Percentiles rank a stretch among this genome's conserved stretches.
These are phyloP conservation scores for Ophiosphaerella herpotricha DNA, from an alignment of 2,329 filamentous ascomycete species.

Conservation along the genomic window DNA sequence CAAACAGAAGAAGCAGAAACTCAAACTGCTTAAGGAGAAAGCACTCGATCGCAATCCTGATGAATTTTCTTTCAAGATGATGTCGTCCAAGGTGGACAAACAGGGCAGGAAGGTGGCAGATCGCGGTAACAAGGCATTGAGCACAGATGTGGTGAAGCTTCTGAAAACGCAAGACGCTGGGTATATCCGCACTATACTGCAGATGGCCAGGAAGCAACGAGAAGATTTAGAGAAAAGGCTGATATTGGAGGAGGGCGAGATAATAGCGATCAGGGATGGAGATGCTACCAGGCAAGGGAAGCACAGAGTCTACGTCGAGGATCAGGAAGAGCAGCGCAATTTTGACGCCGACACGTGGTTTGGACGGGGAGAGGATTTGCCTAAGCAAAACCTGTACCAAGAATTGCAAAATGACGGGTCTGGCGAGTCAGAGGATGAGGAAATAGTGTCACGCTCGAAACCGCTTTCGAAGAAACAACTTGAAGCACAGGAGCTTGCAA, in stretches of 20 bases:
- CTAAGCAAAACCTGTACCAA: constrained; percentile 24
- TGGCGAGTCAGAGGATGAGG: constrained; percentile 29
- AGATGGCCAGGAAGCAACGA: constrained; percentile 59
- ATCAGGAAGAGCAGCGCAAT: constrained; percentile 46
- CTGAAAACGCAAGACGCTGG: constrained; percentile 69
- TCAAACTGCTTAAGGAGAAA: constrained; percentile 64
- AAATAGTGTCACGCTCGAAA: constrained; percentile 23
- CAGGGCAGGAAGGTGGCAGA: constrained; percentile 49
- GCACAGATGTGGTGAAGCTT: constrained; percentile 63
- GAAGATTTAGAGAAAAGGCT: constrained; percentile 52
- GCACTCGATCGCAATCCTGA: constrained; percentile 66
- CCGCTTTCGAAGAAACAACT: constrained; percentile 39
- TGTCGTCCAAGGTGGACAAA: constrained; percentile 56
- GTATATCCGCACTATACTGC: constrained; percentile 63
- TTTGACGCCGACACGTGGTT: constrained; percentile 51
- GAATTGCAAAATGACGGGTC: constrained; percentile 29
- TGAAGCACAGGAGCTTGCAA: constrained; percentile 32
- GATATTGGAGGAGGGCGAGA: constrained; percentile 41
- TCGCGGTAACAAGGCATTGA: constrained; percentile 54
- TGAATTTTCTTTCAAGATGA: constrained; percentile 69
- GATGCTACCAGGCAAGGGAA: constrained; percentile 27
- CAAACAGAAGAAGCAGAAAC: constrained; percentile 64
- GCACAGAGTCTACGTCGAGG: constrained; percentile 48
- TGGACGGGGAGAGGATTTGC: constrained; percentile 34
- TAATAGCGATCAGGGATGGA: constrained; percentile 46